Conservation (phyloP, 2,329 filamentous ascomycete species). For the Lasiodiplodia sp. region DNA sequence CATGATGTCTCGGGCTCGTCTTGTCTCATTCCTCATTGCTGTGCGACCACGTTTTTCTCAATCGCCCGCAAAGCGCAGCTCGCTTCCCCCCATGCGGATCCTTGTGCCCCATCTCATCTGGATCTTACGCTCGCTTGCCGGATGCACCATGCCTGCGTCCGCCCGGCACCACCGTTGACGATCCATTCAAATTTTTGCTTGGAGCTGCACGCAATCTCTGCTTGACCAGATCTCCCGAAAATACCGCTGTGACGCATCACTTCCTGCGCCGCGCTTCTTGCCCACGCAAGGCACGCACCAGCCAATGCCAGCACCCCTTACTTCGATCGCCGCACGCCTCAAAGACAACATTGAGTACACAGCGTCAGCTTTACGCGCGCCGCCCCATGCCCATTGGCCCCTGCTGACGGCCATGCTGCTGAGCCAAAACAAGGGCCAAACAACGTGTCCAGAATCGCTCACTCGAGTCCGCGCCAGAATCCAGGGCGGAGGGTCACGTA, state of each 20-base stretch:
- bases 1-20: constrained; percentile 21
- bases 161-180: constrained; percentile 28
- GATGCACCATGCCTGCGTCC: constrained; percentile 29
- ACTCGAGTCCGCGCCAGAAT: constrained; percentile 21
- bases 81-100: constrained; percentile 14
- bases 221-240: constrained; percentile 16
- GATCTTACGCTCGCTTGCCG: constrained; percentile 25
- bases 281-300: constrained; percentile 29
- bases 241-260: constrained; percentile 29
- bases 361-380: constrained; percentile 30
- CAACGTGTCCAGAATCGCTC: constrained; percentile 27
- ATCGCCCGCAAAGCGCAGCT: constrained; percentile 22
- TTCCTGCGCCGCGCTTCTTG: constrained; percentile 24
- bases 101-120: constrained; percentile 27
- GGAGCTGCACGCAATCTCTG: constrained; percentile 21
- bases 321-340: constrained; percentile 31
- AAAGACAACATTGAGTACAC: constrained; percentile 28
- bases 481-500: constrained; percentile 28
- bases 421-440: constrained; percentile 28
- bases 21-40: constrained; percentile 30
- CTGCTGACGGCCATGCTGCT: constrained; percentile 17
- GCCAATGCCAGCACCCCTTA: constrained; percentile 28
- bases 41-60: constrained; percentile 27
- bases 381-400: constrained; percentile 23
- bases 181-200: constrained; percentile 19